These are phyloP conservation scores for Chaetomium tenue DNA, from an alignment of 495 filamentous ascomycete species.

Conservation along the genomic window DNA sequence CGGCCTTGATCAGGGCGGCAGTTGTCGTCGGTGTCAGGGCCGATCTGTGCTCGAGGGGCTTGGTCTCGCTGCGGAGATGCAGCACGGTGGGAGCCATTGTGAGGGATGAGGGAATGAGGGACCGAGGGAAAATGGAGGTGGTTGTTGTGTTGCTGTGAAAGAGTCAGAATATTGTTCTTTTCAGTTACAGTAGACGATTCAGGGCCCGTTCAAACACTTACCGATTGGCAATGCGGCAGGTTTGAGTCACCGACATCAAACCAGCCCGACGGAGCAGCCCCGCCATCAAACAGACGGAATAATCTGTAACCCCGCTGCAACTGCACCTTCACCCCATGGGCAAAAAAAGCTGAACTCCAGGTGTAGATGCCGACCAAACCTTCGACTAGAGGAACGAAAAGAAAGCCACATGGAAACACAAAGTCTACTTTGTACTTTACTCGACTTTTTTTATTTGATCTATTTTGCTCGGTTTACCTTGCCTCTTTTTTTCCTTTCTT, in stretches of 20 bases:
- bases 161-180: background rate
- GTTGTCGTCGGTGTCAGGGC: conserved; percentile 61
- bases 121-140: background rate
- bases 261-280: background rate
- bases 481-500: too few species aligned
- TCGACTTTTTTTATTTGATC: too few species aligned
- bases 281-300: too few species aligned
- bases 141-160: background rate
- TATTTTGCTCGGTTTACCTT: too few species aligned
- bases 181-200: background rate
- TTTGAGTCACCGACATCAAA: conserved; percentile 25
- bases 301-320: too few species aligned
- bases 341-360: too few species aligned
- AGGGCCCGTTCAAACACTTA: background rate
- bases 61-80: conserved; percentile 50
- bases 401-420: too few species aligned
- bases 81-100: conserved; percentile 44
- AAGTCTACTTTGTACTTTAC: too few species aligned
- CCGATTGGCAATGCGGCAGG: background rate
- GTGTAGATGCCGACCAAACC: too few species aligned
- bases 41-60: conserved; percentile 59
- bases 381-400: too few species aligned
- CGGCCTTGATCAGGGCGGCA: conserved; percentile 76
- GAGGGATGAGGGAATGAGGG: background rate
- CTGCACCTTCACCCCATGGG: too few species aligned